These are phyloP conservation scores for Phoma sp. DNA, from an alignment of 2,329 filamentous ascomycete genomes.

Conservation along the genomic window DNA sequence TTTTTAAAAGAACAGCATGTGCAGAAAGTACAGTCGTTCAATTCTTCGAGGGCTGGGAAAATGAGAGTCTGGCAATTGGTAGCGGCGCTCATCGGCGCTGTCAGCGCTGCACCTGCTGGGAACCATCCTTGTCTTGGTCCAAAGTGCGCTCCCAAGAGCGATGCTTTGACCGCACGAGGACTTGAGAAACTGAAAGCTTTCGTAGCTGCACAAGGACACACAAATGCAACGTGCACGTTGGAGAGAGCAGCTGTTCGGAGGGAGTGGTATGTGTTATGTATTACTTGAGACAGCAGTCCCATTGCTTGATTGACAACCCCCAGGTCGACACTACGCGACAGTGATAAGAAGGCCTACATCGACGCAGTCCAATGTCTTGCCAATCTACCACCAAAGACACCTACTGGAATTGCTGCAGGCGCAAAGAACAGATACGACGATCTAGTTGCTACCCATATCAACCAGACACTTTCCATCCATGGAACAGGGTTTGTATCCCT, in stretches of 20 bases:
- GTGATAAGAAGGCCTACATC: conserved; percentile 40
- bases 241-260: conserved; percentile 50
- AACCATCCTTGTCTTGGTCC: neutral
- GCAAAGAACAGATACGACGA: conserved; percentile 43
- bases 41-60: neutral
- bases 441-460: conserved; percentile 43
- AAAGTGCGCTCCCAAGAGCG: neutral
- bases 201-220: conserved; percentile 31
- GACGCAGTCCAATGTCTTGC: conserved; percentile 40
- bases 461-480: conserved; percentile 39
- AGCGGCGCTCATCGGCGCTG: neutral
- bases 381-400: conserved; percentile 32
- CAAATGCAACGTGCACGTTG: conserved; percentile 42
- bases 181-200: conserved; percentile 42
- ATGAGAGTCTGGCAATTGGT: neutral
- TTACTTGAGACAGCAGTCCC: too few relatives aligned
- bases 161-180: conserved; percentile 38
- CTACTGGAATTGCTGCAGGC: conserved; percentile 29
- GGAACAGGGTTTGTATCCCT: conserved; percentile 26
- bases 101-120: neutral
- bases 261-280: conserved; percentile 56
- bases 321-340: conserved; percentile 27
- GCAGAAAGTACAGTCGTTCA: neutral
- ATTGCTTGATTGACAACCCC: neutral
- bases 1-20: neutral